These are phyloP conservation scores for Irpex lacteus DNA, from an alignment of 1,284 basidiomycete genomes.

Conservation along the genomic window DNA sequence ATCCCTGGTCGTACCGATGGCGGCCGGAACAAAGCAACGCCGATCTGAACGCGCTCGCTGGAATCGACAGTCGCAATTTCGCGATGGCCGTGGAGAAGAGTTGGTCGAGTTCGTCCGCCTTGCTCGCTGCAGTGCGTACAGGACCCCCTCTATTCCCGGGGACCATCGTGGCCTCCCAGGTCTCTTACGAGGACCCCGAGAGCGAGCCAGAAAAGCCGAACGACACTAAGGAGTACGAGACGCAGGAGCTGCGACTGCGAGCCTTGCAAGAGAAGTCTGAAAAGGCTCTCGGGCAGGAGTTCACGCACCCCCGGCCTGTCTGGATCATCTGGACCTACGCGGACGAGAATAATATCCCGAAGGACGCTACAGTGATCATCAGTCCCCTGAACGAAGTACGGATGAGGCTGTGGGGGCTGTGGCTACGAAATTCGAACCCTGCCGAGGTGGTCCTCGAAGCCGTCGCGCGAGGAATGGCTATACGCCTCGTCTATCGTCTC, in stretches of 20 bases:
- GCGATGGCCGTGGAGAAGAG: too few species aligned
- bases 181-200: too few species aligned
- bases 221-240: too few species aligned
- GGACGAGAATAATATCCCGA: neutral
- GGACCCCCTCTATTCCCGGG: too few species aligned
- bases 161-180: neutral
- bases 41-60: too few species aligned
- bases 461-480: neutral
- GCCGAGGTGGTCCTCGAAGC: neutral
- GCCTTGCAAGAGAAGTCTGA: neutral
- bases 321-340: neutral
- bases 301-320: neutral
- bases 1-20: neutral
- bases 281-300: neutral
- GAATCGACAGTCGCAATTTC: too few species aligned
- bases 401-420: neutral
- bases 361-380: neutral
- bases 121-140: too few species aligned
- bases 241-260: neutral
- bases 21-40: too few species aligned
- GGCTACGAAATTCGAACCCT: neutral
- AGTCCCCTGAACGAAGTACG: neutral
- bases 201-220: too few species aligned
- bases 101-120: too few species aligned
- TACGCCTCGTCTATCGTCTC: neutral